A percentile compares a stretch with the other conserved stretches of the same genome.
Evolutionary conservation across 2,329 filamentous ascomycete species (phyloP).

Genomic region (Aspergillus ruber): DNA sequence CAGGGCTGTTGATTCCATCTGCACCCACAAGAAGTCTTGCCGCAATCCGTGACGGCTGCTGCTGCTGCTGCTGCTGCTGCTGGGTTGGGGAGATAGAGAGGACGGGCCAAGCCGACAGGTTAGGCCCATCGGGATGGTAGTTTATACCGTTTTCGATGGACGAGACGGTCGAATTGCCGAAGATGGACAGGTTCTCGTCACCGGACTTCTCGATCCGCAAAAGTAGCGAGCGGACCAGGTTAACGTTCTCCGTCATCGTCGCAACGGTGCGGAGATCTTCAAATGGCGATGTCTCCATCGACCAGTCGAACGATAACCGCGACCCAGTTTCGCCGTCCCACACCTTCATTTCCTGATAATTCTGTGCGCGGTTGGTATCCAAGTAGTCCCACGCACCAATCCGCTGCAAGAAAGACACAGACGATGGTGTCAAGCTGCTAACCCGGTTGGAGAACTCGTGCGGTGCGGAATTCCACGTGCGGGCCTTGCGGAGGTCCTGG

Average conservation of each 20-base stretch:
- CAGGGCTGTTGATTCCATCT: conserved; percentile 90
- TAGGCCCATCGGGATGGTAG: conserved; percentile 59
- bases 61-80: neutral
- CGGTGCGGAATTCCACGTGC: conserved; percentile 59
- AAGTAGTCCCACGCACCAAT: conserved; percentile 84
- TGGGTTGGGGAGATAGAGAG: conserved; percentile 60
- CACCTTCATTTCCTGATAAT: conserved; percentile 94
- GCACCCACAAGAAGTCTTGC: conserved; percentile 85
- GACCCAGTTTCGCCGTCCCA: conserved; percentile 92
- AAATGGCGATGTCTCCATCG: conserved; percentile 39
- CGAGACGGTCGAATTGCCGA: conserved; percentile 71
- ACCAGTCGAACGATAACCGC: conserved; percentile 82
- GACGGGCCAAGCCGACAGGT: conserved; percentile 83
- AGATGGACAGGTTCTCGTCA: conserved; percentile 53
- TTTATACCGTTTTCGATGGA: conserved; percentile 68
- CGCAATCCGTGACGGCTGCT: conserved; percentile 52
- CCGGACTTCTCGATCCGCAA: conserved; percentile 64
- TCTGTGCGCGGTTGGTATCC: conserved; percentile 65
- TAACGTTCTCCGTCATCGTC: conserved; percentile 94
- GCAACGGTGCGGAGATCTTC: conserved; percentile 62
- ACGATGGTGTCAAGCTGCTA: conserved; percentile 86
- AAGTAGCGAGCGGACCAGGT: conserved; percentile 74
- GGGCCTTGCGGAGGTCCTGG: conserved; percentile 69
- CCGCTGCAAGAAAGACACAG: conserved; percentile 70
- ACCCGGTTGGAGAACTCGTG: conserved; percentile 85